Base-by-base conservation (phyloP, 495 filamentous ascomycete genomes). In the Aspergillus kassunensis region DNA sequence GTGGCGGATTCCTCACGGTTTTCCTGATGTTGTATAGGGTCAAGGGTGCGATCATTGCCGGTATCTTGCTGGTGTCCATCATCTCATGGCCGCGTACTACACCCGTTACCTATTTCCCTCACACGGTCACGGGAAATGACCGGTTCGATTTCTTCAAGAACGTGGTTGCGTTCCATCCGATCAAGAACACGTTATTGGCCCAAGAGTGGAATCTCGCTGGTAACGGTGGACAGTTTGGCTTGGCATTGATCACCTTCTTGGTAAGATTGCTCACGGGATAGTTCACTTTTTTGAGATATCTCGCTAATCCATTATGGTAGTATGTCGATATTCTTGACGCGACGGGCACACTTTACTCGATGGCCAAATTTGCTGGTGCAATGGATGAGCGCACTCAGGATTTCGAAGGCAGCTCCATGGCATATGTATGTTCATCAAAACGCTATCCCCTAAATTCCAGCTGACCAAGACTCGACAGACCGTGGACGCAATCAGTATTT, bases 271-370 rank as follows among this genome's bases (percentile, higher is more conserved):
- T 13, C 19, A 6, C n/a, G n/a, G n/a, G n/a, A n/a, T n/a, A n/a
- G n/a, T n/a, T n/a, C n/a, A n/a, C n/a, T n/a, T n/a, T n/a, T n/a
- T n/a, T 25, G 29, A 6, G 8, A n/a, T 0, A n/a, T n/a, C 2
- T 18, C 6, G 49, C 56, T 60, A 40, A 61, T 39, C 19, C 16
- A 21, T 8, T 1, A 11, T 10, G 12, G 25, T 75, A 91, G 44
- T 91, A 92, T 59, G 88, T 91, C 52, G 88, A 92, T 65, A 91
- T 91, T 51, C 73, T 90, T 11, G 87, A 90, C 61, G 80, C 77
- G 45, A 90, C 87, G 0, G 87, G 86, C 43, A 90, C 87, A 0
- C 68, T 89, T 51, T 92, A 91, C 68, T 86, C 87, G 15, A 91
- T 92, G 88, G 88, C 88, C 16, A 83, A 81, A 24, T 90, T 90